A percentile compares a stretch with the other conserved stretches of the same genome.
Evolutionary conservation across 2,329 filamentous ascomycete species (phyloP).

Genomic region (Verticillium klebahnii): DNA sequence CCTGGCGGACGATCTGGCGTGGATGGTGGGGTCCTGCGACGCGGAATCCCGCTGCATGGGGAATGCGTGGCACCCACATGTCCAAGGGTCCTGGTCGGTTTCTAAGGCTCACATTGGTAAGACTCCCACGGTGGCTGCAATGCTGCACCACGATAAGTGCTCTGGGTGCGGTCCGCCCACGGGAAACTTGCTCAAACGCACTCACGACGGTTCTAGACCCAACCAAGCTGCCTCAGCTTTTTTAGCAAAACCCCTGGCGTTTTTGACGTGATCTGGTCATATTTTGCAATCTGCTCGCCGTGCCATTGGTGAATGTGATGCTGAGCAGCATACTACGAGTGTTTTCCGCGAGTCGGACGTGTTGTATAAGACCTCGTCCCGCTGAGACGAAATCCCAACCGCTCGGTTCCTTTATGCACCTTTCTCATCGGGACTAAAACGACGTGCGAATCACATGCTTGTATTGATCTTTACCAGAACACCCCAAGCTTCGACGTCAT

Average conservation of each 20-base stretch:
- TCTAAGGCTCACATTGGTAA: background rate
- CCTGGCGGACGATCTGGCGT: background rate
- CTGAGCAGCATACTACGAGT: background rate
- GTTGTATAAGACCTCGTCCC: background rate
- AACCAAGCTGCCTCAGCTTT: background rate
- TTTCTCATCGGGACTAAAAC: background rate
- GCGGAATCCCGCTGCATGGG: background rate
- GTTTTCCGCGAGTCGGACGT: background rate
- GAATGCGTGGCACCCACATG: background rate
- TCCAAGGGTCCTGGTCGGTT: background rate
- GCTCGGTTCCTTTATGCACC: background rate
- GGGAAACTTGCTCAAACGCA: slow-evolving; percentile 2
- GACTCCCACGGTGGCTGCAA: background rate
- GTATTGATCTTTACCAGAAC: background rate
- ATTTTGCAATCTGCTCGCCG: background rate
- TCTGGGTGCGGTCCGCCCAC: background rate
- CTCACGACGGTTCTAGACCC: background rate
- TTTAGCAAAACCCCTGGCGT: background rate
- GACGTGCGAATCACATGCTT: background rate
- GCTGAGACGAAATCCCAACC: background rate
- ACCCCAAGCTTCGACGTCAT: background rate
- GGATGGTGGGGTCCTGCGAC: background rate
- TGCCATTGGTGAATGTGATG: background rate
- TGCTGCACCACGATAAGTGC: background rate
- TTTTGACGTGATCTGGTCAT: background rate